Evolutionary conservation across 768 basidiomycete species (phyloP).

Genomic region (Mycena pura): DNA sequence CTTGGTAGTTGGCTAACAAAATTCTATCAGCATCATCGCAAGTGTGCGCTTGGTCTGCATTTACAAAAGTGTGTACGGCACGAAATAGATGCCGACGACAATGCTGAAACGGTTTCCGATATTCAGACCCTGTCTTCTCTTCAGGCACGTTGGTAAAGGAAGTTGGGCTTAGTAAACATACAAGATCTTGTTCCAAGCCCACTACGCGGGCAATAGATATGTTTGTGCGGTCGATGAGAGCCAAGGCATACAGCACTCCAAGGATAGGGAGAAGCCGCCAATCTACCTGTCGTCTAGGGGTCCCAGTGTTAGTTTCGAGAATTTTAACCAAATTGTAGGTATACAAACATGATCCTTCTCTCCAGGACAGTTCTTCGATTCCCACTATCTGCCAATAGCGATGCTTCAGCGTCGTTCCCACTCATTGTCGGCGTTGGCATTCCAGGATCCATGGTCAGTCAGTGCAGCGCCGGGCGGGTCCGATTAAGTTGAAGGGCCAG

Average conservation of each 20-base stretch:
- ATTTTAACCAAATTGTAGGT: not conserved
- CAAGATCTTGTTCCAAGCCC: constrained; percentile 49
- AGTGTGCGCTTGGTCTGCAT: constrained; percentile 22
- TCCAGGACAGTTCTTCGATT: constrained; percentile 7
- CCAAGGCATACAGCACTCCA: constrained; percentile 46
- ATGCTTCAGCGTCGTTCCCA: constrained; percentile 14
- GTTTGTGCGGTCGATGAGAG: constrained; percentile 49
- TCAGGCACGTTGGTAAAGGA: not conserved
- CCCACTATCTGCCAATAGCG: constrained; percentile 7
- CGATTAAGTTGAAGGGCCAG: constrained; percentile 6
- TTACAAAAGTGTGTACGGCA: constrained; percentile 56
- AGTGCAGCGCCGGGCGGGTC: not conserved
- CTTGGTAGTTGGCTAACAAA: constrained; percentile 49
- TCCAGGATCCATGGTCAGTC: constrained; percentile 8
- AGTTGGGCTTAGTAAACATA: constrained; percentile 27
- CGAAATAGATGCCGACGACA: constrained; percentile 52
- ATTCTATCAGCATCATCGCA: not conserved
- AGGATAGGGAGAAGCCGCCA: constrained; percentile 47
- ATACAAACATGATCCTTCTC: constrained; percentile 20
- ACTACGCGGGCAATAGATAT: constrained; percentile 49
- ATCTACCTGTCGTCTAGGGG: constrained; percentile 45
- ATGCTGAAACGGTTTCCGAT: constrained; percentile 52
- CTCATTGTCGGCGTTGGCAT: not conserved
- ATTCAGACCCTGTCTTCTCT: constrained; percentile 39
- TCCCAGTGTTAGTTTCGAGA: not conserved